Evolutionary conservation across 305 asterid species (phyloP).

Genomic region (Solanum hybrid): DNA sequence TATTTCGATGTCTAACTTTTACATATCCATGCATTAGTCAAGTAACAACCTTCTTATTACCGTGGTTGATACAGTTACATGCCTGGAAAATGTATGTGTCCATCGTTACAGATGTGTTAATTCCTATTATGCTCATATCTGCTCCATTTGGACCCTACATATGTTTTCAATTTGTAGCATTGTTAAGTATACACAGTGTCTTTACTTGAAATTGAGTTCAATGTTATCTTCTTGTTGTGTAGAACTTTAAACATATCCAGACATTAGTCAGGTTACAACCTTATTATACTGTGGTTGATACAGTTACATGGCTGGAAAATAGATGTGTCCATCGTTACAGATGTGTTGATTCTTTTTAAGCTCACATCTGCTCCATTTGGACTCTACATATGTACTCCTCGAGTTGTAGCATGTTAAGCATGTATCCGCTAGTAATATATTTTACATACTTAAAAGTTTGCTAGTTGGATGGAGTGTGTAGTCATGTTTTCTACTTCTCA

Average conservation of each 20-base stretch:
- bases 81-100: conserved; percentile 41
- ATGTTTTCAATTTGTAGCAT: not conserved
- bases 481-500: not conserved
- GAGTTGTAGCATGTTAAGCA: not conserved
- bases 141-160: conserved; percentile 26
- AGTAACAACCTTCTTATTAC: conserved; percentile 24
- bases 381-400: not conserved
- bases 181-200: not conserved
- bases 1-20: not conserved
- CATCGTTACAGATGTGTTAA: conserved; percentile 45
- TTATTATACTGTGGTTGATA: conserved; percentile 15
- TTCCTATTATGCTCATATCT: conserved; percentile 21
- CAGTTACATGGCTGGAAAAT: conserved; percentile 20
- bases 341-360: not conserved
- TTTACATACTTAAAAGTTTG: not conserved
- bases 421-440: not conserved
- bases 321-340: conserved; percentile 20
- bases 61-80: conserved; percentile 51
- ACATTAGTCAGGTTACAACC: conserved; percentile 19
- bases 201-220: not conserved
- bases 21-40: conserved; percentile 28
- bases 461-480: not conserved
- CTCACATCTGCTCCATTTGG: conserved; percentile 22
- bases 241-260: conserved; percentile 3
- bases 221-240: not conserved